Evolutionary conservation across 257 asterid species (phyloP).

Genomic region (Schizonepeta tenuifolia): DNA sequence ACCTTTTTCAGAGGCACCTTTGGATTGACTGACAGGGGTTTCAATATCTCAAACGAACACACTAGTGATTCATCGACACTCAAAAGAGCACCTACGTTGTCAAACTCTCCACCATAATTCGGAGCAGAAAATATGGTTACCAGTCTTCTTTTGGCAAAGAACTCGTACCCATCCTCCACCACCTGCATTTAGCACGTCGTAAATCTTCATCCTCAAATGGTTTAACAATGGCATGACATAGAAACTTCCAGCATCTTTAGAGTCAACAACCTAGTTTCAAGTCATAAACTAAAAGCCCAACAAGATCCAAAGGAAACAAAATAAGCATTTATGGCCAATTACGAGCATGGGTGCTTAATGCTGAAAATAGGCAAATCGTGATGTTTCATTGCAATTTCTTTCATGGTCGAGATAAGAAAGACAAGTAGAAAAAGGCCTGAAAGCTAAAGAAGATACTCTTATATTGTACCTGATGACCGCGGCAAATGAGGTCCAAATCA

Average conservation of each 20-base stretch:
- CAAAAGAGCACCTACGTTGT: conserved; percentile 76
- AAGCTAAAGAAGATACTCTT: conserved; percentile 19
- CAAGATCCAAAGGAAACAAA: background rate
- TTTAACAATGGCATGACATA: background rate
- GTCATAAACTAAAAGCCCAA: background rate
- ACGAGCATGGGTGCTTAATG: background rate
- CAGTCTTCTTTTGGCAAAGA: conserved; percentile 73
- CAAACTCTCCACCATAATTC: conserved; percentile 78
- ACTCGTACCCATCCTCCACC: conserved; percentile 87
- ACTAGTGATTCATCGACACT: conserved; percentile 71
- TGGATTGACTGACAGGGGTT: conserved; percentile 45
- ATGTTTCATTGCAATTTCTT: conserved; percentile 9
- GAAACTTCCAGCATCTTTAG: background rate
- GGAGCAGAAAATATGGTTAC: conserved; percentile 84
- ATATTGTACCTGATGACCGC: conserved; percentile 81
- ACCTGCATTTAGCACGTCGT: conserved; percentile 44
- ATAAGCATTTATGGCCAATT: background rate
- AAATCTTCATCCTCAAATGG: background rate
- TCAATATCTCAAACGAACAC: conserved; percentile 73
- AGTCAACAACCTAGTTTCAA: background rate
- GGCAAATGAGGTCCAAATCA: conserved; percentile 72
- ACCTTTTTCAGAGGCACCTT: conserved; percentile 72
- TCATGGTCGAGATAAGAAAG: background rate
- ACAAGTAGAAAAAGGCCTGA: background rate
- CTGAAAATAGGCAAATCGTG: background rate